Percentiles rank a stretch among this genome's conserved stretches.
phyloP scores from a whole-genome alignment of 2,329 filamentous ascomycete species.

The Amauroascus niger region DNA sequence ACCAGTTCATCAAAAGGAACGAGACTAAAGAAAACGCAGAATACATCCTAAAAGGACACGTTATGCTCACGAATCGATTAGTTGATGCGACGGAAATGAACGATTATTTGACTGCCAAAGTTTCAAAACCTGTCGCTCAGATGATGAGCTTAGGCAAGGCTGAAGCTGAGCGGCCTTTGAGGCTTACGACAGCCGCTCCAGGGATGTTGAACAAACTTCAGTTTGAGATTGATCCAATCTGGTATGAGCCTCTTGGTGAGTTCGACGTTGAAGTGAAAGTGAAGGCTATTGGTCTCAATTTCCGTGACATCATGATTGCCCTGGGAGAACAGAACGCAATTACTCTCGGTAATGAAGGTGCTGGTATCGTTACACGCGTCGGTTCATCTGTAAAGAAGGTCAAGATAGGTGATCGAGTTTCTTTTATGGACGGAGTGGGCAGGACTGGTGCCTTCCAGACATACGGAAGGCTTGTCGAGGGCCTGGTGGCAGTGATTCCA shows the following conservation, averaged over 20 bases:
- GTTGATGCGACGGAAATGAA: conserved; percentile 19
- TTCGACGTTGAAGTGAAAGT: conserved; percentile 22
- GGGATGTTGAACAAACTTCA: conserved; percentile 19
- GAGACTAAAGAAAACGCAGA: conserved; percentile 19
- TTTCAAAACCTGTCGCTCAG: conserved; percentile 15
- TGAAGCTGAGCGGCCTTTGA: conserved; percentile 14
- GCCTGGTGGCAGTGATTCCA: conserved; percentile 6
- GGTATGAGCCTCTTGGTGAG: conserved; percentile 16
- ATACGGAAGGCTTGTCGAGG: conserved; percentile 9
- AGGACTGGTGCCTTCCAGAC: conserved; percentile 10
- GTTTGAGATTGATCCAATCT: conserved; percentile 17
- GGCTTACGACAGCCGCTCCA: conserved; percentile 17
- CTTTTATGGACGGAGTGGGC: conserved; percentile 2
- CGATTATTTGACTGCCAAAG: conserved; percentile 16
- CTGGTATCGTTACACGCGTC: conserved; percentile 13
- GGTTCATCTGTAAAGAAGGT: conserved; percentile 17
- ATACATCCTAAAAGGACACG: conserved; percentile 17
- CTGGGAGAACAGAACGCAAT: conserved; percentile 14
- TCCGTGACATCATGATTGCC: conserved; percentile 18
- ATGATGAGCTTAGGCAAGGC: conserved; percentile 15
- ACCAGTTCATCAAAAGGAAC: conserved; percentile 17
- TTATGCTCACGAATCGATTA: conserved; percentile 21
- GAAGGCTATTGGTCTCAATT: conserved; percentile 21
- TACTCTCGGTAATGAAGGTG: conserved; percentile 14
- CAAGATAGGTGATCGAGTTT: conserved; percentile 10